Evolutionary conservation across 495 filamentous ascomycete species (phyloP), one percentile per base, ranked within the genome.

Genomic region (Tricharina praecox): DNA sequence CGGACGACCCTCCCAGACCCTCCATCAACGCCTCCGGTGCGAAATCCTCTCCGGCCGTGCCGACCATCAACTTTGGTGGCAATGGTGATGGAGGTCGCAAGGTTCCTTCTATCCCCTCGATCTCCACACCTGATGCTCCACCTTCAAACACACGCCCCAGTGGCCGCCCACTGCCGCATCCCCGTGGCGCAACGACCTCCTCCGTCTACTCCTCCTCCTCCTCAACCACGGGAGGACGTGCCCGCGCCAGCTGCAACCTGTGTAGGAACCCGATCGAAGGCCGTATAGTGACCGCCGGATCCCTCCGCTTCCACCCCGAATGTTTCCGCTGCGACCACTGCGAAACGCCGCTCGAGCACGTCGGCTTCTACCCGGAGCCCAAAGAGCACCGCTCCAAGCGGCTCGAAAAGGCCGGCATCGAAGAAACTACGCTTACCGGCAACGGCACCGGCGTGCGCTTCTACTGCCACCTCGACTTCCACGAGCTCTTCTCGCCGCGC

Each of bases 401-500:
- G 21, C 67, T 93, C 0, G 76, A 76, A 47, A 39, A 37, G 34
- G 77, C 83, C 25, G 60, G 75, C 2, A 64, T 74, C 0, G 65
- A 70, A 8, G 74, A 79, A 47, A 63, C 62, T 32, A 66, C 68
- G 7, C 23, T 25, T 19, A 23, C 4, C n/a, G 21, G 41, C 40
- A 40, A 35, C 25, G 72, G 70, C 20, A 63, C 74, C 55, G 75
- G 72, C n/a, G 65, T 82, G 43, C 78, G 87, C 23, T 95, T 95
- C 70, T 99, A 82, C 66, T 99, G 90, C 66, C 92, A 96, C 62
- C 73, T 99, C 18, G 90, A 99, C 67, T 99, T 86, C 71, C 90
- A 99, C 62, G 90, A 99, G 59, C 65, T 82, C 30, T 96, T 82
- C 63, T 86, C 82, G 45, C 90, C 90, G 15, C 76, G 85, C 33